phyloP scores from a whole-genome alignment of 306 rosid genomes.

The Spatholobus suberectus region DNA sequence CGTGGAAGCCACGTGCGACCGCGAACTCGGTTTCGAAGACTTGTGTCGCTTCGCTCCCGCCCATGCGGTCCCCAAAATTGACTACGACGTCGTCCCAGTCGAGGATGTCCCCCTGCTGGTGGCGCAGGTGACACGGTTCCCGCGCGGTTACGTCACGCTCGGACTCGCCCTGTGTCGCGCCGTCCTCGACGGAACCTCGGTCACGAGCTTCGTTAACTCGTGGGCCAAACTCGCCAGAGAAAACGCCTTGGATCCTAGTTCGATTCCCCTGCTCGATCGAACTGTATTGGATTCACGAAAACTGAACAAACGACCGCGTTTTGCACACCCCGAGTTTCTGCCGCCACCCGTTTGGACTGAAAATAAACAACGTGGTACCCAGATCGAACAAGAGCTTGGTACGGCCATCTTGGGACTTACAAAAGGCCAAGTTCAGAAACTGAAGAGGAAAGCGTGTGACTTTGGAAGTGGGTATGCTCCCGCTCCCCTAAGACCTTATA shows the following conservation, averaged over 20 bases:
- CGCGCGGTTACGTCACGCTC: slow-evolving; percentile 22
- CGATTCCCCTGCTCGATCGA: slow-evolving; percentile 38
- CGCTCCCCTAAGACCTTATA: neutral
- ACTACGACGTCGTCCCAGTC: slow-evolving; percentile 34
- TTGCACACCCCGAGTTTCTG: slow-evolving; percentile 45
- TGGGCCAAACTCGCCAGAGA: slow-evolving; percentile 49
- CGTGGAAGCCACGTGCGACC: slow-evolving; percentile 19
- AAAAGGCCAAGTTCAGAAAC: slow-evolving; percentile 32
- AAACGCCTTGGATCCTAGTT: neutral
- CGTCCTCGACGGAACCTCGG: slow-evolving; percentile 26
- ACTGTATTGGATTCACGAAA: slow-evolving; percentile 12
- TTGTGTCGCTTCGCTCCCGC: neutral
- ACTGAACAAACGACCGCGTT: slow-evolving; percentile 6
- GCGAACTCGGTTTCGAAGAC: neutral
- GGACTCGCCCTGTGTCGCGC: slow-evolving; percentile 31
- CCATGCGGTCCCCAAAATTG: slow-evolving; percentile 28
- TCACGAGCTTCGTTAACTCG: slow-evolving; percentile 4
- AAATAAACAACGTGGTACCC: neutral
- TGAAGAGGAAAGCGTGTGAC: slow-evolving; percentile 25
- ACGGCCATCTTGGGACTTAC: slow-evolving; percentile 13
- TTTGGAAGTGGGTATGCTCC: neutral
- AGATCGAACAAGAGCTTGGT: neutral
- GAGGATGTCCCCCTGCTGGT: slow-evolving; percentile 40
- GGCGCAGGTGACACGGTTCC: slow-evolving; percentile 41
- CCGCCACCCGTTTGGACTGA: slow-evolving; percentile 49